These are phyloP conservation scores for Polyporus tsugae DNA, from an alignment of 1,284 basidiomycete species.

Conservation along the genomic window DNA sequence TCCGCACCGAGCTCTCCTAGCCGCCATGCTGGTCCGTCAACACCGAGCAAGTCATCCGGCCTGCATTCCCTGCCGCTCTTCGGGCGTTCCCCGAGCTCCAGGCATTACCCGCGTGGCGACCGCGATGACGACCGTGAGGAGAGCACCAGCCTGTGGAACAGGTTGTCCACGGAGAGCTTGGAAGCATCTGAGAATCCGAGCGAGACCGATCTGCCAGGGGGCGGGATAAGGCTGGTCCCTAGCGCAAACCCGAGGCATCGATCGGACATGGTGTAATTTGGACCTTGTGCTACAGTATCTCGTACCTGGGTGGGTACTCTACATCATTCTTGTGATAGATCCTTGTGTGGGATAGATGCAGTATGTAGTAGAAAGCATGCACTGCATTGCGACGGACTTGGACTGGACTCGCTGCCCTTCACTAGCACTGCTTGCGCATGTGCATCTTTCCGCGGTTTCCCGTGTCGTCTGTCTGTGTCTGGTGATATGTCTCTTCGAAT, in stretches of 20 bases:
- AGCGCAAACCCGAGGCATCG: constrained; percentile 29
- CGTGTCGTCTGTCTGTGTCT: constrained; percentile 7
- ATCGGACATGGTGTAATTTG: constrained; percentile 26
- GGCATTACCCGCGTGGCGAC: constrained; percentile 45
- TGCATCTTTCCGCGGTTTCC: not conserved
- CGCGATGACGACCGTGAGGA: constrained; percentile 49
- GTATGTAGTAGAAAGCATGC: constrained; percentile 7
- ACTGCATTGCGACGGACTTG: constrained; percentile 11
- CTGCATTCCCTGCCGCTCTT: constrained; percentile 34
- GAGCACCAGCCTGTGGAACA: constrained; percentile 46
- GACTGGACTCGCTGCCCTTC: constrained; percentile 6
- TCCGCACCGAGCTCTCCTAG: constrained; percentile 24
- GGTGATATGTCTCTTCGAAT: constrained; percentile 4
- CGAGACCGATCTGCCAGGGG: constrained; percentile 30
- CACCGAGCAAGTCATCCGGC: constrained; percentile 24
- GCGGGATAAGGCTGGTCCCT: constrained; percentile 41
- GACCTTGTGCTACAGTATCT: constrained; percentile 20
- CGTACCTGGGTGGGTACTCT: constrained; percentile 1
- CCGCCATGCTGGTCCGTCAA: constrained; percentile 15
- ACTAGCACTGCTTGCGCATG: constrained; percentile 6
- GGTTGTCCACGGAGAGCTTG: constrained; percentile 32
- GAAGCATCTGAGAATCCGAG: constrained; percentile 29
- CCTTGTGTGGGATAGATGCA: constrained; percentile 20
- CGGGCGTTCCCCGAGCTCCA: constrained; percentile 33
- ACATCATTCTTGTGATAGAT: not conserved